Evolutionary conservation across 768 basidiomycete genomes (phyloP), one percentile per base, ranked within the genome.

Genomic region (Boletus rufocinnamomeus): DNA sequence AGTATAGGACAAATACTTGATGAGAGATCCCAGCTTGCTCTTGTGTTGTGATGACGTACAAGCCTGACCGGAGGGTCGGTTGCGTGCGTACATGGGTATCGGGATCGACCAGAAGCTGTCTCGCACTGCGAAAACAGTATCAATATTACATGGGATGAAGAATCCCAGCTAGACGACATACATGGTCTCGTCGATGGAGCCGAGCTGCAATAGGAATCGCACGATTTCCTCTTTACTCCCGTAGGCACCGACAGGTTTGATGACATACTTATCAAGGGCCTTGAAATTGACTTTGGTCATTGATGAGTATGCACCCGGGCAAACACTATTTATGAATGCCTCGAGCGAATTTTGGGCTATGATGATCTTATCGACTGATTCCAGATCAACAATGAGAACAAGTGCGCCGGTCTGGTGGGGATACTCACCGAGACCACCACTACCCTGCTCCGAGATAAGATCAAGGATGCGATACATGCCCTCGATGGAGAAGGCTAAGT

Each of bases 361-460:
- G 67, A 87, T 80, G 34, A 87, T 79, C 65, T 87, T 87, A 62
- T 85, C 84, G 41, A 85, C 85, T 84, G 59, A 52, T 50, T 19
- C 30, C n/a, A 50, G 14, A 52, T 21, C 19, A 25, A 51, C 17
- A 1, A 37, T 57, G 11, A 32, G 11, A 40, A 35, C 11, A 37
- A n/a, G 8, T 7, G 27, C 4, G 27, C 8, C 2, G 2, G 28
- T 9, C 21, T 16, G 5, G 47, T 8, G 23, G 13, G 23, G 11
- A 44, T 30, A 8, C 69, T 56, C 61, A 83, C 84, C 84, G 6
- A 84, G 73, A 2, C 83, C 82, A 5, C 80, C 77, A 37, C 76
- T 82, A 1, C 78, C 79, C 49, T 76, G 72, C 57, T 85, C 84
- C 13, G 69, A 76, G 59, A 84, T 79, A 13, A 85, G 71, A 51